phyloP scores from a whole-genome alignment of 1,139 yeast genomes.

The Chernovozyma sophiae-reginae region DNA sequence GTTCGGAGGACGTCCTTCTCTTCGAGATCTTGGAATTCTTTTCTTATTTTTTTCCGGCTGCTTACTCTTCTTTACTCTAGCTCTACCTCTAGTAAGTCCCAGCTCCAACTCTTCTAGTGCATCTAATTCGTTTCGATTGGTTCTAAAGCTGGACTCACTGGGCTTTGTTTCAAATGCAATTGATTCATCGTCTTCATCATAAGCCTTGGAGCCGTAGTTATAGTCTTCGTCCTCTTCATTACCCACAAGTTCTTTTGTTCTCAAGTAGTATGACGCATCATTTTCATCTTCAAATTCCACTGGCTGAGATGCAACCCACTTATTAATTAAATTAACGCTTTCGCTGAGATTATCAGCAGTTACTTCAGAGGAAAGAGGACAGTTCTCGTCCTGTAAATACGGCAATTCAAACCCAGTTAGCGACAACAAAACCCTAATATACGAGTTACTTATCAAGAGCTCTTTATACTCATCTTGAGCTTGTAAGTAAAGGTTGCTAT shows the following conservation, averaged over 20 bases:
- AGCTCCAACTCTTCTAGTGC: constrained; percentile 29
- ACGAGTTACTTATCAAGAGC: constrained; percentile 32
- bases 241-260: constrained; percentile 22
- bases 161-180: constrained; percentile 33
- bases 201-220: constrained; percentile 13
- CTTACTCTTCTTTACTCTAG: constrained; percentile 15
- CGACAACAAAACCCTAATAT: constrained; percentile 29
- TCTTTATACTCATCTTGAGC: constrained; percentile 19
- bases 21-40: constrained; percentile 7
- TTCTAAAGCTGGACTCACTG: constrained; percentile 14
- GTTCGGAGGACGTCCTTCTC: constrained; percentile 16
- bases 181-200: constrained; percentile 19
- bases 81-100: constrained; percentile 16
- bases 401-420: constrained; percentile 38
- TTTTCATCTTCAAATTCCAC: constrained; percentile 39
- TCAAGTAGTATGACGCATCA: constrained; percentile 33
- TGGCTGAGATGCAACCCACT: constrained; percentile 31
- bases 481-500: constrained; percentile 11
- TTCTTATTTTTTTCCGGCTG: constrained; percentile 9
- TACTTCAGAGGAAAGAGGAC: constrained; percentile 21
- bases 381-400: constrained; percentile 29
- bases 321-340: constrained; percentile 22
- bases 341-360: constrained; percentile 18
- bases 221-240: constrained; percentile 19
- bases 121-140: constrained; percentile 25